Evolutionary conservation across 441 rosid genomes (phyloP), one percentile per base, ranked within the genome.

Genomic region (Erodium chrysanthum): DNA sequence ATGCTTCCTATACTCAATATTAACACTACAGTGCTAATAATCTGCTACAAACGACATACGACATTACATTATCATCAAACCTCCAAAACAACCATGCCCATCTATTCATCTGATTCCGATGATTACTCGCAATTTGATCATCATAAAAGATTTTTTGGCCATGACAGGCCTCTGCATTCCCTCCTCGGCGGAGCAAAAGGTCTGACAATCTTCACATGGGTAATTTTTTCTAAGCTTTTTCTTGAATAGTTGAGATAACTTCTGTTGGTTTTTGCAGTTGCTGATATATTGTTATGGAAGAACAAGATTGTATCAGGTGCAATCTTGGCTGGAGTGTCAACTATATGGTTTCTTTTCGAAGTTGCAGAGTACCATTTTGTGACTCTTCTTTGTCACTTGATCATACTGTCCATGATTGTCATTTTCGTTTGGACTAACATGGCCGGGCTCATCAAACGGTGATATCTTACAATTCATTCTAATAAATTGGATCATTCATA

Each of bases 271-370:
- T 8, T 7, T 77, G 77, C 81, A 83, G 91, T 82, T 72, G 87
- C 83, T 4, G 83, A 86, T 67, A n/a, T 86, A 69, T 29, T 84
- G 11, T 67, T 83, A 37, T 83, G 89, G 89, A 82, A 73, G 85
- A 73, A 83, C 72, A 80, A 75, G 78, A 66, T 61, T 18, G 40
- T 82, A 56, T 84, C 89, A 20, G 84, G 77, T 4, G 79, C 81
- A 73, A 66, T 78, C 52, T 73, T 84, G 68, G 70, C 71, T 0
- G 81, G 75, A 27, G 77, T 73, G 20, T 74, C 87, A 12, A 42
- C 77, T 7, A 52, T 82, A 46, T 86, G 91, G 91, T 70, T 78
- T 65, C 82, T 84, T 50, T 76, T 86, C 56, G 88, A 84, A 75
- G 84, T 86, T 18, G 77, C 59, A 59, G 91, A 84, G 70, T 83